A percentile compares a stretch with the other conserved stretches of the same genome.
Conservation (phyloP, 768 basidiomycete genomes). For the Lentinula lateritia region DNA sequence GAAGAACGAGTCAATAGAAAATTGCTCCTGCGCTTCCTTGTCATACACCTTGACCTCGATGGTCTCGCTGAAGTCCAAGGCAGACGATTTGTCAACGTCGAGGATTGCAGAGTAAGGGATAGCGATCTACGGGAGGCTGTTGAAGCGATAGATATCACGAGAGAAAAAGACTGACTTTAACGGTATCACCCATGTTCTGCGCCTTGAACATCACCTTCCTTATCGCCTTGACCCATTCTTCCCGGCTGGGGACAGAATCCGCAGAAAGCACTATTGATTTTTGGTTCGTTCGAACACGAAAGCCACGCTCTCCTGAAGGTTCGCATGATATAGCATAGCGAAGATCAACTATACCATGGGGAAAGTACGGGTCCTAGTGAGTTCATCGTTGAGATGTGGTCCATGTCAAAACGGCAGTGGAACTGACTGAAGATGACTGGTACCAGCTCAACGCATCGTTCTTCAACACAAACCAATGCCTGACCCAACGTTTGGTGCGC, state of each 20-base stretch:
- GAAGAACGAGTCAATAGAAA: slow-evolving; percentile 83
- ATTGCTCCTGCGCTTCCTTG: slow-evolving; percentile 52
- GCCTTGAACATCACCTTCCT: slow-evolving; percentile 92
- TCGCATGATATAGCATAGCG: slow-evolving; percentile 93
- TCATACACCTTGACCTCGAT: slow-evolving; percentile 92
- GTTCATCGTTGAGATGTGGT: slow-evolving; percentile 42
- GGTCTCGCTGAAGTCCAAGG: slow-evolving; percentile 94
- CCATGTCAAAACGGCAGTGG: neutral
- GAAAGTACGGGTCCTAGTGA: slow-evolving; percentile 91
- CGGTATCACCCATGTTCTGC: slow-evolving; percentile 93
- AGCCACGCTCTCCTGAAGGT: slow-evolving; percentile 65
- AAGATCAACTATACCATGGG: slow-evolving; percentile 91
- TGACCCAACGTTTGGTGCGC: slow-evolving; percentile 87
- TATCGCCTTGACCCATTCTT: slow-evolving; percentile 96
- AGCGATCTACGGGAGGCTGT: slow-evolving; percentile 56
- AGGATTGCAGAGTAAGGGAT: slow-evolving; percentile 88
- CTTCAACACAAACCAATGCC: slow-evolving; percentile 95
- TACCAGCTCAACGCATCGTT: slow-evolving; percentile 98
- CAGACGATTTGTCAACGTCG: slow-evolving; percentile 82
- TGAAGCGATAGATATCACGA: neutral
- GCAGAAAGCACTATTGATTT: slow-evolving; percentile 67
- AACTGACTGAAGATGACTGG: slow-evolving; percentile 79
- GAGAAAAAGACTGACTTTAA: slow-evolving; percentile 57
- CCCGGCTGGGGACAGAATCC: slow-evolving; percentile 76
- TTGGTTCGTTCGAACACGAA: slow-evolving; percentile 81